These are phyloP conservation scores for Aureobasidium sp. DNA, from an alignment of 2,329 filamentous ascomycete species.

Conservation along the genomic window DNA sequence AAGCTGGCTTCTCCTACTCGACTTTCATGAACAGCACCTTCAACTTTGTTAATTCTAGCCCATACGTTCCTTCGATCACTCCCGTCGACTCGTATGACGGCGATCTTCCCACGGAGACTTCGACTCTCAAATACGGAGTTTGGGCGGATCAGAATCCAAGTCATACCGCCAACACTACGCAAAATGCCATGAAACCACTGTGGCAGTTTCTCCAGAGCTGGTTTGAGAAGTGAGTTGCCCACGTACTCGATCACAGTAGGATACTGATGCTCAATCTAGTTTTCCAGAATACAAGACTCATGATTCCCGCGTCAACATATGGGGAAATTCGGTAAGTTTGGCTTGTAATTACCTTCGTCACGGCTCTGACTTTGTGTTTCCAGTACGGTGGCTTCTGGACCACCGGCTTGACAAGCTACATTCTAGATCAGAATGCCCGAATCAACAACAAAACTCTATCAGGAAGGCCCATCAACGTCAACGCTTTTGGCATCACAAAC, in stretches of 20 bases:
- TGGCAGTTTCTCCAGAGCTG: slow-evolving; percentile 64
- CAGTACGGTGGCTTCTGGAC: slow-evolving; percentile 65
- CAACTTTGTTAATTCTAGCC: slow-evolving; percentile 45
- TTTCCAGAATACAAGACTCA: not conserved
- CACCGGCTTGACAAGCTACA: slow-evolving; percentile 62
- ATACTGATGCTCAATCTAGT: not conserved
- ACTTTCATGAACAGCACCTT: slow-evolving; percentile 65
- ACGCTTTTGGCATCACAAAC: slow-evolving; percentile 64
- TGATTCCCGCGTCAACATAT: not conserved
- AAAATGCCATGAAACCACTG: slow-evolving; percentile 53
- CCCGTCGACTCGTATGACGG: slow-evolving; percentile 25
- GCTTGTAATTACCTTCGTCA: too few species aligned
- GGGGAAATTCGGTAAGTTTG: not conserved
- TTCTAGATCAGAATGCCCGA: slow-evolving; percentile 66
- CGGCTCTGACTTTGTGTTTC: slow-evolving; percentile 23
- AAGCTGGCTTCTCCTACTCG: slow-evolving; percentile 48
- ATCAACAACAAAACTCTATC: slow-evolving; percentile 49
- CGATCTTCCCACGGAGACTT: slow-evolving; percentile 26
- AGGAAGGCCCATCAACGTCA: slow-evolving; percentile 47
- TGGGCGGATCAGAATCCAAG: slow-evolving; percentile 25
- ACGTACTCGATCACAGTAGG: too few species aligned
- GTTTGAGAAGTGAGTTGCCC: slow-evolving; percentile 26
- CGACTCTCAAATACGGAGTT: slow-evolving; percentile 30
- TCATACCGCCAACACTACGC: slow-evolving; percentile 40
- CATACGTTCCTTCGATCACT: slow-evolving; percentile 31